A percentile compares a stretch with the other conserved stretches of the same genome.
Evolutionary conservation across 140 eudicot species (phyloP).

Genomic region (Flaveria floridana): DNA sequence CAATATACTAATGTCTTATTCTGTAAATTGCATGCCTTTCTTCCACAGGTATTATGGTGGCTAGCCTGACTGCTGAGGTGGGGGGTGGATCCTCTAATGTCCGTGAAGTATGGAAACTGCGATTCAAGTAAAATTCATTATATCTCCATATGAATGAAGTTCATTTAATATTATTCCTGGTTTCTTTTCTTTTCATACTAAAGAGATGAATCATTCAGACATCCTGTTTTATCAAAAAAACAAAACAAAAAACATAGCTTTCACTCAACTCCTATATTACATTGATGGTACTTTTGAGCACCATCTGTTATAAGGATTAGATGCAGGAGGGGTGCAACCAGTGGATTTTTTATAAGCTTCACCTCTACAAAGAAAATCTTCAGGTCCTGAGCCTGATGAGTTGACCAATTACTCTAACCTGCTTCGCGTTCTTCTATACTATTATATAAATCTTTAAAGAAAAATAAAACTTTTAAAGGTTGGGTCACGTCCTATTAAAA

Average conservation of each 20-base stretch:
- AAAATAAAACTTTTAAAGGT: too few species aligned
- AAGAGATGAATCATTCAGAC: slow-evolving; percentile 16
- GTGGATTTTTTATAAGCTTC: too few species aligned
- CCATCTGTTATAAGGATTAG: neutral
- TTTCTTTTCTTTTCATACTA: neutral
- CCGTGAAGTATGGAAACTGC: slow-evolving; percentile 85
- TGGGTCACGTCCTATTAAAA: too few species aligned
- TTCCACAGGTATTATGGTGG: slow-evolving; percentile 49
- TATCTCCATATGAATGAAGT: neutral
- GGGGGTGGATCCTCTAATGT: slow-evolving; percentile 87
- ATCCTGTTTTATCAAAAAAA: neutral
- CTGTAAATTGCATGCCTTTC: neutral
- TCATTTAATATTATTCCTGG: neutral
- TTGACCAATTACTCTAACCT: too few species aligned
- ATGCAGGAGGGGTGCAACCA: neutral
- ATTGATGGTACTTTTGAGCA: neutral
- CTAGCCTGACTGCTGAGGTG: slow-evolving; percentile 68
- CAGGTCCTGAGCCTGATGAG: too few species aligned
- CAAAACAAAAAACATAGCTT: too few species aligned
- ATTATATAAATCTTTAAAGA: too few species aligned
- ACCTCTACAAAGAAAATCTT: too few species aligned
- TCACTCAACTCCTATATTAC: neutral
- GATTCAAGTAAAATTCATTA: slow-evolving; percentile 42
- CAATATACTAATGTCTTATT: neutral
- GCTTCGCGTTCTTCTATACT: too few species aligned